Base-by-base conservation (phyloP, 163 green algal species). In the Coccomyxa subellipsoidea region DNA sequence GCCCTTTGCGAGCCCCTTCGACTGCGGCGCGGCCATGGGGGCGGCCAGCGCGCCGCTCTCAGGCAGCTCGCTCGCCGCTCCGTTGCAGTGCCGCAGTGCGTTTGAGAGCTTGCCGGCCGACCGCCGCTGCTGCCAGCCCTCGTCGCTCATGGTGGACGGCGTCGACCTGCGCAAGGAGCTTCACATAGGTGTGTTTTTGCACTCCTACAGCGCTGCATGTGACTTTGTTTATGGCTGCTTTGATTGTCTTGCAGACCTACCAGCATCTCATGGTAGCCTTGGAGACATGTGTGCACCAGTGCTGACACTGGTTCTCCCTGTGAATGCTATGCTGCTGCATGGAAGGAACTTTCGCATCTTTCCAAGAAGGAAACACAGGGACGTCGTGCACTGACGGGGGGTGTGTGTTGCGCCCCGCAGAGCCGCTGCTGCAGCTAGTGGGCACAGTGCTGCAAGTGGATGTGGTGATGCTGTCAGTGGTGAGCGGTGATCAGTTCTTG, bases 371-470 rank as follows among this genome's bases (percentile, higher is more conserved):
- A n/a, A n/a, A n/a, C n/a, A n/a, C n/a, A n/a, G n/a, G n/a, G n/a
- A n/a, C n/a, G n/a, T n/a, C n/a, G n/a, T n/a, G n/a, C n/a, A 18
- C 47, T 59, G 47, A 59, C 15, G 47, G 23, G 47, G 3, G 47
- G 47, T 59, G 47, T 59, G 66, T 77, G 70, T 38, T n/a, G n/a
- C n/a, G 18, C 2, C 32, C 8, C 27, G 70, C 70, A 77, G 70
- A 77, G 21, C 32, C 32, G 32, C 32, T 77, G 70, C 31, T 77
- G 70, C 70, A 77, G 70, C 25, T 77, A 31, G 32, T 77, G 77
- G 31, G 70, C 10, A 77, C 70, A 27, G 70, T 77, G 70, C 70
- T 77, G 70, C 70, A 77, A 39, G 31, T 8, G 1, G 70, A 77
- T 27, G 32, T 77, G 34, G 70, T 34, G n/a, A 40, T 77, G 70